A percentile compares a stretch with the other conserved stretches of the same genome.
Conservation (phyloP, 345 rosid species). For the Boechera divaricarpa region DNA sequence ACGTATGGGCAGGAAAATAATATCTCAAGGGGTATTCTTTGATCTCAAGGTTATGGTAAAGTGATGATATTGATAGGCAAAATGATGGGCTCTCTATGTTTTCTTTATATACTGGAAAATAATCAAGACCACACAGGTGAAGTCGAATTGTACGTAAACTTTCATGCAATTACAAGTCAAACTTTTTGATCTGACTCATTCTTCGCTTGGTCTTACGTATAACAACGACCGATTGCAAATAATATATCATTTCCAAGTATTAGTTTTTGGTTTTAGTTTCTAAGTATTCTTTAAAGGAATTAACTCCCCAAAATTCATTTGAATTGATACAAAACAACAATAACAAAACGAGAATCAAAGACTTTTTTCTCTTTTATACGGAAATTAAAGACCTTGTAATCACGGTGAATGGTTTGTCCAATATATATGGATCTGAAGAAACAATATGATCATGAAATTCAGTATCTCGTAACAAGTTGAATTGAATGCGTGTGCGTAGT, state of each 20-base stretch:
- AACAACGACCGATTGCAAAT: conserved; percentile 13
- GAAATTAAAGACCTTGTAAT: neutral
- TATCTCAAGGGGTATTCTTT: conserved; percentile 10
- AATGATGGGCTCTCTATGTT: conserved; percentile 7
- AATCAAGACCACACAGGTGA: conserved; percentile 1
- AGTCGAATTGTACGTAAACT: conserved; percentile 36
- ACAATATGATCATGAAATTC: conserved; percentile 9
- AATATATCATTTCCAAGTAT: neutral
- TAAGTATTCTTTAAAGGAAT: neutral
- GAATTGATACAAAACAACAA: neutral
- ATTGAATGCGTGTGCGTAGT: neutral
- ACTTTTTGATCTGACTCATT: conserved; percentile 31
- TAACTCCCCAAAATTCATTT: neutral
- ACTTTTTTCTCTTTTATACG: neutral
- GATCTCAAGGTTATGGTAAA: conserved; percentile 23
- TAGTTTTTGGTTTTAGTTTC: neutral
- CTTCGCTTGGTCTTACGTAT: conserved; percentile 17
- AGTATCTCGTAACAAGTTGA: conserved; percentile 14
- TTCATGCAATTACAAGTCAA: conserved; percentile 39
- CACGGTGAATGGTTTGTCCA: neutral
- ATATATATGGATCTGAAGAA: conserved; percentile 5
- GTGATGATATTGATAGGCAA: conserved; percentile 15
- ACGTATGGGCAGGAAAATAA: neutral
- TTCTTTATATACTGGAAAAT: conserved; percentile 25
- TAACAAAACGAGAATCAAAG: no score